Evolutionary conservation across 2,329 filamentous ascomycete genomes (phyloP).

Genomic region (Ramularia collo-cygni): DNA sequence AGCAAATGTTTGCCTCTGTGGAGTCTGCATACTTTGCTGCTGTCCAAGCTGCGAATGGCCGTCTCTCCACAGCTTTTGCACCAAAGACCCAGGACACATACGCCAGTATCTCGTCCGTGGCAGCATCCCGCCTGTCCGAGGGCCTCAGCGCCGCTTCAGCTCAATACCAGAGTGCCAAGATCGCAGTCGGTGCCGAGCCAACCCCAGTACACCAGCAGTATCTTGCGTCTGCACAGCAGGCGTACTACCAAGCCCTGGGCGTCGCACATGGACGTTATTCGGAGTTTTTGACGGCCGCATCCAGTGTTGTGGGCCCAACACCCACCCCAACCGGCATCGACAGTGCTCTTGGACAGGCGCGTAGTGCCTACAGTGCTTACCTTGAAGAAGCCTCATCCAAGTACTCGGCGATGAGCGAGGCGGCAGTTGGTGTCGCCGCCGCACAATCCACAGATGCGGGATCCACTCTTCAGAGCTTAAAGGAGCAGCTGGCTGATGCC

Average conservation of each 20-base stretch:
- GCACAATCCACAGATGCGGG: slow-evolving; percentile 1
- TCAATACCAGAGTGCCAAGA: slow-evolving; percentile 63
- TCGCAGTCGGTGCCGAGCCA: slow-evolving; percentile 57
- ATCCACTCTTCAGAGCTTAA: slow-evolving; percentile 21
- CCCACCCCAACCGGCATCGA: slow-evolving; percentile 48
- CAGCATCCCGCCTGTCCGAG: slow-evolving; percentile 61
- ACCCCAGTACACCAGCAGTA: slow-evolving; percentile 49
- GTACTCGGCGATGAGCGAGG: slow-evolving; percentile 20
- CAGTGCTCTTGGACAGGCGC: slow-evolving; percentile 44
- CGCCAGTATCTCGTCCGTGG: slow-evolving; percentile 58
- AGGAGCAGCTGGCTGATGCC: slow-evolving; percentile 26
- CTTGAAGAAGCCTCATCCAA: slow-evolving; percentile 27
- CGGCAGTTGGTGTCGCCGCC: slow-evolving; percentile 20
- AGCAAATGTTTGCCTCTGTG: slow-evolving; percentile 62
- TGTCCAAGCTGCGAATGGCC: slow-evolving; percentile 54
- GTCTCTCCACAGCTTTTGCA: slow-evolving; percentile 47
- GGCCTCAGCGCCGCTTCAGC: slow-evolving; percentile 64
- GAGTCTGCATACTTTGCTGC: slow-evolving; percentile 63
- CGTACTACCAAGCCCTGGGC: slow-evolving; percentile 73
- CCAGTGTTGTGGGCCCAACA: slow-evolving; percentile 64
- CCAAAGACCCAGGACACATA: slow-evolving; percentile 30
- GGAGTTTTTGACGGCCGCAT: slow-evolving; percentile 65
- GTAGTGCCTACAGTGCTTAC: slow-evolving; percentile 30
- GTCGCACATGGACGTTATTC: slow-evolving; percentile 73
- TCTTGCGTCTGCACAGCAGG: slow-evolving; percentile 54